These are phyloP conservation scores for Dysphania ambrosioides DNA, from an alignment of 148 eudicot genomes.

Conservation along the genomic window DNA sequence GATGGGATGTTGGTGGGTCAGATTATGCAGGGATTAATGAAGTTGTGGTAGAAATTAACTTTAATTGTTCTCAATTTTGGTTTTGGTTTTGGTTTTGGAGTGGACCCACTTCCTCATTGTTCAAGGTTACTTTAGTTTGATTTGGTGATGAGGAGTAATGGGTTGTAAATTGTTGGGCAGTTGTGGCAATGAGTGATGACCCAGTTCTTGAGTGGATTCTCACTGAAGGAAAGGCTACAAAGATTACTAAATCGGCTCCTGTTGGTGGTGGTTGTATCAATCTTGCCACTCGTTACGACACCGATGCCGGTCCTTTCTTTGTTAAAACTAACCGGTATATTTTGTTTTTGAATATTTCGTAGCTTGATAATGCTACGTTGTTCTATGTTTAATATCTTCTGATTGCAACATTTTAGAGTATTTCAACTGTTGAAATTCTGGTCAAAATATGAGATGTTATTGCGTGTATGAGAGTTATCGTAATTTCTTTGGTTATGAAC, in stretches of 20 bases:
- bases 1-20: background rate
- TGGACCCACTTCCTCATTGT: background rate
- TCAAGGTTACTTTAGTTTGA: background rate
- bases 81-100: background rate
- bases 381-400: background rate
- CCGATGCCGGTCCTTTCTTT: slow-evolving; percentile 90
- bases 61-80: slow-evolving; percentile 20
- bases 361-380: background rate
- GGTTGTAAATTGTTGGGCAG: slow-evolving; percentile 32
- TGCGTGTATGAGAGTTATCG: background rate
- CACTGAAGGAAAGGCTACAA: slow-evolving; percentile 77
- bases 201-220: slow-evolving; percentile 88
- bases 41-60: background rate
- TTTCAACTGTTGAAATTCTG: background rate
- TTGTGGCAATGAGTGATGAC: slow-evolving; percentile 71
- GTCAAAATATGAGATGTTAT: background rate
- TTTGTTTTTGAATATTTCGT: background rate
- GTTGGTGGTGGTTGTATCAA: slow-evolving; percentile 97
- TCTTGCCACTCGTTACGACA: slow-evolving; percentile 73
- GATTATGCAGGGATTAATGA: background rate
- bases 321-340: slow-evolving; percentile 84
- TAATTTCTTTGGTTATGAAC: slow-evolving; percentile 1
- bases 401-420: background rate
- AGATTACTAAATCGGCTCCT: slow-evolving; percentile 60
- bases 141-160: slow-evolving; percentile 1